These are phyloP conservation scores for Globisporangium camurandrum DNA, from an alignment of 352 stramenopile genomes.

Conservation along the genomic window DNA sequence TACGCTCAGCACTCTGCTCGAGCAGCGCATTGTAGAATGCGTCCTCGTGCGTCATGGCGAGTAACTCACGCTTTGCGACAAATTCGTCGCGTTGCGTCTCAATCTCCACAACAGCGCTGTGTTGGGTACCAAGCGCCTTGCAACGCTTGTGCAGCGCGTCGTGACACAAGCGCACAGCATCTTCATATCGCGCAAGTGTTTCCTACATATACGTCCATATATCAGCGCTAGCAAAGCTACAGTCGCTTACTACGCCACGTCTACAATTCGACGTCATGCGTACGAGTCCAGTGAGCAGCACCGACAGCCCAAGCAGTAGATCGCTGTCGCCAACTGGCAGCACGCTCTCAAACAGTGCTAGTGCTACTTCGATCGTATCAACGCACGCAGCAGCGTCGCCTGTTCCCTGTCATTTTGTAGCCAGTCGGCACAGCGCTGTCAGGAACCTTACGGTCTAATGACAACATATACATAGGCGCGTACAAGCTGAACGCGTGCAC, in stretches of 20 bases:
- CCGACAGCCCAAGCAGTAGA: conserved; percentile 23
- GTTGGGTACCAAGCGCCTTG: conserved; percentile 1
- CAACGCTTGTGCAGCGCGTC: conserved; percentile 13
- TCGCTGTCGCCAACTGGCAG: conserved; percentile 37
- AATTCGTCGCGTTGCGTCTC: conserved; percentile 23
- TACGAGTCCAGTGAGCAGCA: conserved; percentile 43
- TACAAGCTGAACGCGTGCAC: conserved; percentile 28
- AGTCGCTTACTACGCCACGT: too few relatives aligned
- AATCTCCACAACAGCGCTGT: conserved; percentile 18
- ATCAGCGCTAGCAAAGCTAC: too few relatives aligned
- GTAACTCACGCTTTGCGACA: conserved; percentile 26
- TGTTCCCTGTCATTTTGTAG: conserved; percentile 17
- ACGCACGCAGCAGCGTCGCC: conserved; percentile 14
- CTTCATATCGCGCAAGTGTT: conserved; percentile 15
- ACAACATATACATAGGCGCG: too few relatives aligned
- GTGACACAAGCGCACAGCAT: conserved; percentile 18
- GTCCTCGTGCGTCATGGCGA: conserved; percentile 27
- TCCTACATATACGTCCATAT: too few relatives aligned
- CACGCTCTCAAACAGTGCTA: conserved; percentile 28
- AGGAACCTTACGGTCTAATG: neutral
- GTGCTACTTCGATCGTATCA: conserved; percentile 17
- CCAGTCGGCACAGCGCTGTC: neutral
- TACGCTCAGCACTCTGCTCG: conserved; percentile 13
- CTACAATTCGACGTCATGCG: too few relatives aligned
- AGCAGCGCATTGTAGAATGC: conserved; percentile 17